Percentiles rank a stretch among this genome's conserved stretches.
These are phyloP conservation scores for Panaeolus papilionaceus DNA, from an alignment of 768 basidiomycete genomes.

Conservation along the genomic window DNA sequence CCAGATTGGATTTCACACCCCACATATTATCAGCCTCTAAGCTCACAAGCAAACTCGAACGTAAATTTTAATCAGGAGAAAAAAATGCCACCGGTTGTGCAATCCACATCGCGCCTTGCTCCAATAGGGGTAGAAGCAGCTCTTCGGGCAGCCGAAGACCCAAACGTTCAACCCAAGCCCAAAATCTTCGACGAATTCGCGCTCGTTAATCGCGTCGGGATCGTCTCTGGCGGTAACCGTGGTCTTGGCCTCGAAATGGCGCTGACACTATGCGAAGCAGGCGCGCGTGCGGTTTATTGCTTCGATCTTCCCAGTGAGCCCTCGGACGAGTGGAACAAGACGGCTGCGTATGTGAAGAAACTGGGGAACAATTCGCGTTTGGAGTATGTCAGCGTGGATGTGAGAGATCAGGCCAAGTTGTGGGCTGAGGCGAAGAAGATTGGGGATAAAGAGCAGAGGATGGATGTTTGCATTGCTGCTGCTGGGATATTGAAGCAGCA, in stretches of 20 bases:
- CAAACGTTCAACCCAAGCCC: constrained; percentile 41
- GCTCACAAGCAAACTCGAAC: neutral
- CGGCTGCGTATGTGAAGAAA: constrained; percentile 55
- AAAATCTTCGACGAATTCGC: constrained; percentile 68
- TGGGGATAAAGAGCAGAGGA: constrained; percentile 67
- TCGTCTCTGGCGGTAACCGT: constrained; percentile 69
- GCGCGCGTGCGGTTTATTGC: constrained; percentile 73
- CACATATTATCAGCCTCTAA: neutral
- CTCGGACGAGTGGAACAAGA: constrained; percentile 61
- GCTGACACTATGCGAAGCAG: constrained; percentile 73
- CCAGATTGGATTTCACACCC: neutral
- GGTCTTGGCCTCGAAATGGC: constrained; percentile 89
- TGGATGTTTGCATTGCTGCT: constrained; percentile 81
- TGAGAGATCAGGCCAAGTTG: constrained; percentile 63
- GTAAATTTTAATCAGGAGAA: neutral
- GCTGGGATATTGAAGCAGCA: constrained; percentile 72
- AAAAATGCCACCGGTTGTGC: constrained; percentile 29
- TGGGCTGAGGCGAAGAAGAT: constrained; percentile 66
- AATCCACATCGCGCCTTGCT: constrained; percentile 59
- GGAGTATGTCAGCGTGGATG: constrained; percentile 72
- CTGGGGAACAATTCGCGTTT: constrained; percentile 48
- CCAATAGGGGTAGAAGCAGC: constrained; percentile 72
- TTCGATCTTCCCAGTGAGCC: constrained; percentile 65
- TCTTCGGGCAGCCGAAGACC: constrained; percentile 45
- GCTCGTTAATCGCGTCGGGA: constrained; percentile 59